phyloP scores from a whole-genome alignment of 352 stramenopile genomes.

The Pythium myriotylum region DNA sequence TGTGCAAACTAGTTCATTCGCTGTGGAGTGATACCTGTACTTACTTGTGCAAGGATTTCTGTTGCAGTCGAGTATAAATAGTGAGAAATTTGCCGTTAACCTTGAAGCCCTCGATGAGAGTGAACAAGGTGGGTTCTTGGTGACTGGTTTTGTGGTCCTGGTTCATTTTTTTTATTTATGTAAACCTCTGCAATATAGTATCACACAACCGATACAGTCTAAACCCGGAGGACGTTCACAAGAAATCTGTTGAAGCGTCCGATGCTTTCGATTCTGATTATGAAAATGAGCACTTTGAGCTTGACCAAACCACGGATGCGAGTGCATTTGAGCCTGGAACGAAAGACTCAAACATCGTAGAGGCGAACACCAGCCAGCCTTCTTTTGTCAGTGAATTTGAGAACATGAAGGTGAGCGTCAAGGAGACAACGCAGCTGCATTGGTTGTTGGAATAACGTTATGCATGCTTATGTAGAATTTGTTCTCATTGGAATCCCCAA shows the following conservation, averaged over 20 bases:
- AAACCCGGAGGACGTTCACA: conserved; percentile 25
- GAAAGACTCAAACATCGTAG: neutral
- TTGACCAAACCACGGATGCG: conserved; percentile 49
- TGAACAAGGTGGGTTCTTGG: conserved; percentile 32
- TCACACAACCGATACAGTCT: conserved; percentile 43
- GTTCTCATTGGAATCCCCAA: conserved; percentile 31
- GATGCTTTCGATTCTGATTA: conserved; percentile 39
- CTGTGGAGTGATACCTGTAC: neutral
- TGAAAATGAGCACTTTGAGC: conserved; percentile 62
- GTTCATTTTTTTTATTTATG: neutral
- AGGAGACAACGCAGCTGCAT: no score
- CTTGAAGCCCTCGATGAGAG: conserved; percentile 53
- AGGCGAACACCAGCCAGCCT: neutral
- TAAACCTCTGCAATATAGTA: conserved; percentile 8
- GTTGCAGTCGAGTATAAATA: conserved; percentile 69
- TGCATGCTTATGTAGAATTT: conserved; percentile 13
- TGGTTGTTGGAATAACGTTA: conserved; percentile 1
- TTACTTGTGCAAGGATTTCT: neutral
- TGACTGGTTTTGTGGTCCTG: neutral
- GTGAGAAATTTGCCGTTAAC: conserved; percentile 77
- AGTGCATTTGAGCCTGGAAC: neutral
- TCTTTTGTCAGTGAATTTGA: conserved; percentile 38
- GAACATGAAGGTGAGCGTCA: conserved; percentile 54
- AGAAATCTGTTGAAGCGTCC: conserved; percentile 21
- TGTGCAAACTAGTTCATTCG: no score